phyloP scores from a whole-genome alignment of 1,284 basidiomycete species.

The Cryptococcus jaspeensis region DNA sequence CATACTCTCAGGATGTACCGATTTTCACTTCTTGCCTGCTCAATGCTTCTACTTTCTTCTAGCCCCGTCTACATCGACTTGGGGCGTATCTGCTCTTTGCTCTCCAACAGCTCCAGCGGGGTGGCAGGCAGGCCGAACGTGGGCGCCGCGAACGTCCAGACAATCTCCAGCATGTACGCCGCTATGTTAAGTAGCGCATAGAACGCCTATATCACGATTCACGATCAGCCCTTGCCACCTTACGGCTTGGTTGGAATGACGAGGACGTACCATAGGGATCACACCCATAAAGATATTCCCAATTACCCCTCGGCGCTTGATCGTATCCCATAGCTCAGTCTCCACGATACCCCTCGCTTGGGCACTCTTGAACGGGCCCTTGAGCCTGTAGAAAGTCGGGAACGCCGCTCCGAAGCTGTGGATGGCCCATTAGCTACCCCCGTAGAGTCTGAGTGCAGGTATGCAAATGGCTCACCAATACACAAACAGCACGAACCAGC shows the following conservation, averaged over 20 bases:
- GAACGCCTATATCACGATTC: conserved; percentile 35
- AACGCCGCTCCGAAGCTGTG: conserved; percentile 62
- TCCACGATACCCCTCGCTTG: conserved; percentile 55
- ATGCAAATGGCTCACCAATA: conserved; percentile 56
- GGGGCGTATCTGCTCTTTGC: neutral
- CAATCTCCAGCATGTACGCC: conserved; percentile 40
- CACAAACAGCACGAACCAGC: conserved; percentile 58
- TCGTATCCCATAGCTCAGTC: conserved; percentile 66
- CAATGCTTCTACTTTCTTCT: neutral
- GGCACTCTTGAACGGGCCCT: conserved; percentile 57
- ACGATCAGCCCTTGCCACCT: neutral
- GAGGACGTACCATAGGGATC: conserved; percentile 55
- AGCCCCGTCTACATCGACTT: neutral
- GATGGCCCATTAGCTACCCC: neutral
- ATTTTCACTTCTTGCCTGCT: too few species aligned
- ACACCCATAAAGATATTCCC: conserved; percentile 66
- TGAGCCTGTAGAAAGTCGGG: conserved; percentile 62
- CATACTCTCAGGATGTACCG: too few species aligned
- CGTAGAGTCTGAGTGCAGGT: neutral
- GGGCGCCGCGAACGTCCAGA: conserved; percentile 25
- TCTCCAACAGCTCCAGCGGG: neutral
- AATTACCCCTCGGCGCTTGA: conserved; percentile 59
- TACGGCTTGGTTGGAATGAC: neutral
- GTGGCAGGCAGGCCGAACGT: conserved; percentile 20
- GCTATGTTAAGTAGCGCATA: conserved; percentile 51